Base-by-base conservation (phyloP, 2,329 filamentous ascomycete species). In the Myrmaecium sp. region DNA sequence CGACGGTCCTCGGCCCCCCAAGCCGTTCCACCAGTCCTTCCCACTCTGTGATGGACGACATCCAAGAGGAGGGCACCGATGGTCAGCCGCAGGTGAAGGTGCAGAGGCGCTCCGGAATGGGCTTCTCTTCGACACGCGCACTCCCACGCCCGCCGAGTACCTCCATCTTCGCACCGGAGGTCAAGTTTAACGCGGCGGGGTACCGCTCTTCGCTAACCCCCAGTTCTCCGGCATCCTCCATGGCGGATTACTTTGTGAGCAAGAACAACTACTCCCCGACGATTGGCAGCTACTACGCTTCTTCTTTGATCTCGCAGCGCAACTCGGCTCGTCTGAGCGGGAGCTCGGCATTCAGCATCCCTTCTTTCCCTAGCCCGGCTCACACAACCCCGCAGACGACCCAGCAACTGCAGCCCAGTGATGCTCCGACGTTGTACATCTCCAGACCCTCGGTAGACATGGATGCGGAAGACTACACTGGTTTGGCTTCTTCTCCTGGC, bases 1-100 rank as follows among this genome's bases (percentile, higher is more conserved):
- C 55, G 7, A 55, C 52, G 3, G 45, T 56, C 7, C 39, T 58
- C 12, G 54, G 54, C 0, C 52, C 52, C 8, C 34, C 32, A 3
- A 50, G 43, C 28, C 39, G 47, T 29, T 41, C 46, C 4, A 40
- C 43, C 2, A 56, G 49, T 21, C 46, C 47, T 22, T 41, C 44
- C 5, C n/a, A n/a, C n/a, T n/a, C n/a, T n/a, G 22, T 36, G 8
- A 50, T 53, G 36, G 39, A 49, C 9, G 47, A 44, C 9, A 52
- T 55, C n/a, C 36, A 46, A 21, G 54, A 58, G 31, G 48, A 55
- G 21, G 37, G 47, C 2, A 40, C 40, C 11, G 39, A 38, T 23
- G 25, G 26, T 11, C 22, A 25, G 11, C 21, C 26, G 6, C 24
- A 30, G 17, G 36, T n/a, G n/a, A 20, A 11, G 28, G 27, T 17